Evolutionary conservation across 208 protist species (phyloP), one percentile per base, ranked within the genome.

Genomic region (Herpetomonas tarakana): DNA sequence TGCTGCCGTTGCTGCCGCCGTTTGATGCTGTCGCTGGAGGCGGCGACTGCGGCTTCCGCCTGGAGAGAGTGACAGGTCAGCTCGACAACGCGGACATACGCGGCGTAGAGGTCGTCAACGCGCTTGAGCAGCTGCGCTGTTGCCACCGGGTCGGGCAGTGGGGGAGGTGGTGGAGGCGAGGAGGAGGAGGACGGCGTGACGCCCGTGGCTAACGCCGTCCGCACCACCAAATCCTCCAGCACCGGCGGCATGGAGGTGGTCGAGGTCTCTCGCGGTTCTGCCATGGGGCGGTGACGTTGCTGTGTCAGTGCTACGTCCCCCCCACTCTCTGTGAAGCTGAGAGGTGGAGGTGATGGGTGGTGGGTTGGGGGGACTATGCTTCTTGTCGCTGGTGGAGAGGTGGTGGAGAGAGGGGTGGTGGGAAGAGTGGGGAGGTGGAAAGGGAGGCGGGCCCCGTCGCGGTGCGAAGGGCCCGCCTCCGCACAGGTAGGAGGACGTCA

Each of bases 51-150:
- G 50, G 62, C 24, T 21, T 52, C 49, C 18, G 22, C n/a, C 14
- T 6, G 21, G 39, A 41, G 11, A 14, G 44, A 54, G 49, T n/a
- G 35, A 28, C 12, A 31, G 19, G 52, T 35, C 14, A 70, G 18
- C 50, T 71, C 71, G 14, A 84, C 41, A 7, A 89, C 50, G 7
- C 28, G 22, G 2, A 25, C 35, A 52, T 81, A 89, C 12, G 61
- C 25, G n/a, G 31, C 55, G 12, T 79, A 54, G 12, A 86, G 19
- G 3, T 29, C 51, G 38, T 80, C 68, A 0, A 86, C 55, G 9
- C 52, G 61, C 39, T 58, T 21, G 21, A 86, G 61, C 21, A 89
- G 46, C 22, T 78, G 53, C n/a, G 24, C 47, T 4, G 78, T 86
- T 1, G 70, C 52, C 27, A 60, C 59, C 26, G 47, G 64, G 3